Evolutionary conservation across 2,329 filamentous ascomycete genomes (phyloP).

Genomic region (Byssothecium circinans): DNA sequence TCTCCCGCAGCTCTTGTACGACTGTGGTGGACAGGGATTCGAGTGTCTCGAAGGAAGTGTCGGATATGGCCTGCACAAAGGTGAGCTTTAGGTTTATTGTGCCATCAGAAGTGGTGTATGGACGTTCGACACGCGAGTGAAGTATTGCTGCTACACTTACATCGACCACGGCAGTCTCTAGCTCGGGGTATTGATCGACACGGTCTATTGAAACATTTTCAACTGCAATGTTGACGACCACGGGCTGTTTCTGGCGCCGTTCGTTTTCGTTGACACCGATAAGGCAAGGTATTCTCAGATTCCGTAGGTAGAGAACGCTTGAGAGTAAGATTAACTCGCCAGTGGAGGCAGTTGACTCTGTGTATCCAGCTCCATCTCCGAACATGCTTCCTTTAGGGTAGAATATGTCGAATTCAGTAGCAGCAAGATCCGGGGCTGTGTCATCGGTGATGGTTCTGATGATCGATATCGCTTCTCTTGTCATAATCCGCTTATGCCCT

Average conservation of each 20-base stretch:
- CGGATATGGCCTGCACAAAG: slow-evolving; percentile 42
- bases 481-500: slow-evolving; percentile 25
- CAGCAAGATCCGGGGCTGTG: slow-evolving; percentile 31
- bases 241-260: slow-evolving; percentile 64
- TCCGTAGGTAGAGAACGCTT: slow-evolving; percentile 54
- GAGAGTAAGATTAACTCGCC: slow-evolving; percentile 16
- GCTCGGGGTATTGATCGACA: slow-evolving; percentile 55
- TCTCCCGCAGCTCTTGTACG: slow-evolving; percentile 46
- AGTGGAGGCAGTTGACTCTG: slow-evolving; percentile 20
- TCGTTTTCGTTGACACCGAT: slow-evolving; percentile 76
- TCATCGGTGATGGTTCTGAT: background rate
- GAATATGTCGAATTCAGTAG: slow-evolving; percentile 56
- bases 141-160: slow-evolving; percentile 47
- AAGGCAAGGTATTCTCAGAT: slow-evolving; percentile 65
- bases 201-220: slow-evolving; percentile 51
- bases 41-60: slow-evolving; percentile 51
- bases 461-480: slow-evolving; percentile 18
- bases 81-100: no score
- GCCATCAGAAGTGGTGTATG: no score
- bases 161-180: slow-evolving; percentile 65
- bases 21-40: slow-evolving; percentile 47
- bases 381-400: slow-evolving; percentile 71
- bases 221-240: slow-evolving; percentile 65
- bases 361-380: slow-evolving; percentile 59
- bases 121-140: background rate